These are phyloP conservation scores for Zoysia matrella DNA, from an alignment of 202 grass and related monocot genomes.

Conservation along the genomic window DNA sequence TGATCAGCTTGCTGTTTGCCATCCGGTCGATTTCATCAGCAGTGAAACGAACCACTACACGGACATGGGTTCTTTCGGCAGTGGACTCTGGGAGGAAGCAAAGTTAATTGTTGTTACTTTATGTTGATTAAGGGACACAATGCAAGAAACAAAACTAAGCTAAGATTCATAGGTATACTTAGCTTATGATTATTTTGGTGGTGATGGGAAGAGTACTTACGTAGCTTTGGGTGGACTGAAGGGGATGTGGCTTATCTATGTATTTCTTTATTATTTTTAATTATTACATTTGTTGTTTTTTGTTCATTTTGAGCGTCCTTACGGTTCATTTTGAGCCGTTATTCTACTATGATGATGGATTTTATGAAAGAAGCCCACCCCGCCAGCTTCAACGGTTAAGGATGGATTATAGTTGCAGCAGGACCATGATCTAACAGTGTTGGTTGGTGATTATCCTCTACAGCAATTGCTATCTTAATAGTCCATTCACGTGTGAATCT, in stretches of 20 bases:
- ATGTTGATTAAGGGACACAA: constrained; percentile 14
- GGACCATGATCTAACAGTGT: too few relatives aligned
- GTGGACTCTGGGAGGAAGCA: too few relatives aligned
- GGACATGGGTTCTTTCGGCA: not conserved
- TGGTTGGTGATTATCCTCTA: too few relatives aligned
- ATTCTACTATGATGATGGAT: not conserved
- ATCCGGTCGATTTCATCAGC: not conserved
- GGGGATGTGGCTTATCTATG: not conserved
- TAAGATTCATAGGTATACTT: constrained; percentile 39
- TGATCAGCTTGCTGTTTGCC: constrained; percentile 9
- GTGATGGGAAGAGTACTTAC: not conserved
- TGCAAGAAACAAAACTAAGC: not conserved
- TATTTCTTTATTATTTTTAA: not conserved
- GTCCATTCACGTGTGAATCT: too few relatives aligned
- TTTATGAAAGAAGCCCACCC: not conserved
- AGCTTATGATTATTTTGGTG: constrained; percentile 43
- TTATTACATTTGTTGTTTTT: not conserved
- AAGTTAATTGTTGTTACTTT: not conserved
- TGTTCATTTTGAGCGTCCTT: constrained; percentile 1
- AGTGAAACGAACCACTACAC: not conserved
- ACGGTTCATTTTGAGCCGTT: not conserved
- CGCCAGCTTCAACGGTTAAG: too few relatives aligned
- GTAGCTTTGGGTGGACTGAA: not conserved
- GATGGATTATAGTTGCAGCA: too few relatives aligned
- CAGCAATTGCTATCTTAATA: too few relatives aligned